Base-by-base conservation (phyloP, 192 early-diverging fungal genomes). In the Gonapodya prolifera region DNA sequence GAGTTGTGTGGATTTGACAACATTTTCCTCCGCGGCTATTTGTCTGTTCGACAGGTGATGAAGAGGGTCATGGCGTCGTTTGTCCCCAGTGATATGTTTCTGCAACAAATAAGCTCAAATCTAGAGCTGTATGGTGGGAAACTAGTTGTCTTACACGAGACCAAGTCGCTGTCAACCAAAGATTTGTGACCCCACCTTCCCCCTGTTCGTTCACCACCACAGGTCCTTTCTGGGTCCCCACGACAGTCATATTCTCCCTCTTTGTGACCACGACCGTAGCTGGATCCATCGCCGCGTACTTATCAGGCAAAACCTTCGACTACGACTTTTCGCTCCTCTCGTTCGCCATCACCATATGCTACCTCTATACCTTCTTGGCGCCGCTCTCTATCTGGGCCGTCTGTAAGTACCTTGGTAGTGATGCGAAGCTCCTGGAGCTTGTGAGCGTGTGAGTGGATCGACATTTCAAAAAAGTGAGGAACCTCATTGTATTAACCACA, bases 181-280 rank as follows among this genome's bases (percentile, higher is more conserved):
- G 13, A 30, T 29, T 71, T 75, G 35, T 82, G 34, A 45, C 1
- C 36, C 0, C 71, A 28, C 34, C 2, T 23, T 16, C 36, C 34
- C 61, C 73, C 2, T 0, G 75, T 45, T 30, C 70, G 18, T 13
- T 83, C 35, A n/a, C 82, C 75, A 18, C 0, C 33, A 35, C 77
- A 91, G 91, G 97, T 28, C 97, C 98, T 0, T 97, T 98, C 82
- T 99, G 98, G 98, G 94, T 99, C 69, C 84, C 96, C 2, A 98
- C 96, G 0, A 96, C 96, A 0, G 94, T 97, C n/a, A 91, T 99
- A 31, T 96, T 99, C 76, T 78, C 88, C n/a, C 88, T 98, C 36
- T 99, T 98, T 88, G 94, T 96, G 35, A 92, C 96, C 17, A 92
- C 93, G 1, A 92, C 93, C 34, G 86, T 99, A 31, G 94, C 97